Evolutionary conservation across 495 filamentous ascomycete genomes (phyloP), one percentile per base, ranked within the genome.

Genomic region (Tuber borchii): DNA sequence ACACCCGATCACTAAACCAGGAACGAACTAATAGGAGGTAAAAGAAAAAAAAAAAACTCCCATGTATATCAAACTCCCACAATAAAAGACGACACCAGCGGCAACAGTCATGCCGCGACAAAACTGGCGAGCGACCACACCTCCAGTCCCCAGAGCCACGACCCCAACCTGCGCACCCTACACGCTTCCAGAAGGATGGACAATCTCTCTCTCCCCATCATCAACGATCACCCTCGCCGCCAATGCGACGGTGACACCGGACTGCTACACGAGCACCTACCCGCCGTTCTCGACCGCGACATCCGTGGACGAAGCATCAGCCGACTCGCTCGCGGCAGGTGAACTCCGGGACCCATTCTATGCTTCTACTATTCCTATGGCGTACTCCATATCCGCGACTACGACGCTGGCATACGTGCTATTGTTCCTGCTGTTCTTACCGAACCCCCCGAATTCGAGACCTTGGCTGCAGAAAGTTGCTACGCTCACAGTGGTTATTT

Each of bases 401-500:
- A 97, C 95, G 0, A 92, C 97, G 37, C 90, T 97, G 45, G 93
- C 93, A 70, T 99, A 97, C 84, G 90, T 97, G 81, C 88, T 99
- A 45, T 91, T 99, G 69, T 93, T 97, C 61, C 95, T 98, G 86
- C 91, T 99, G 22, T 87, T 97, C 74, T 95, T 97, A 74, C 81
- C 81, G 8, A 83, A 96, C 93, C 5, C 95, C 91, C 61, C 90
- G 92, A 72, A 97, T 93, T 6, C 97, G 22, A 89, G 95, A 48
- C 96, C 95, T 43, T 97, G 93, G 95, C 85, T 99, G 73, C 95
- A 99, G 83, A 97, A 97, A 84, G 89, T 97, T 20, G 95, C 95
- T 19, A 93, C 96, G 26, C 85, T 97, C 61, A 90, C 91, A 7
- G 95, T 97, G 4, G 95, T 93, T 45, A 89, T 97, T 22, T 97